phyloP scores from a whole-genome alignment of 2,329 filamentous ascomycete genomes.

The Colletotrichum truncatum region DNA sequence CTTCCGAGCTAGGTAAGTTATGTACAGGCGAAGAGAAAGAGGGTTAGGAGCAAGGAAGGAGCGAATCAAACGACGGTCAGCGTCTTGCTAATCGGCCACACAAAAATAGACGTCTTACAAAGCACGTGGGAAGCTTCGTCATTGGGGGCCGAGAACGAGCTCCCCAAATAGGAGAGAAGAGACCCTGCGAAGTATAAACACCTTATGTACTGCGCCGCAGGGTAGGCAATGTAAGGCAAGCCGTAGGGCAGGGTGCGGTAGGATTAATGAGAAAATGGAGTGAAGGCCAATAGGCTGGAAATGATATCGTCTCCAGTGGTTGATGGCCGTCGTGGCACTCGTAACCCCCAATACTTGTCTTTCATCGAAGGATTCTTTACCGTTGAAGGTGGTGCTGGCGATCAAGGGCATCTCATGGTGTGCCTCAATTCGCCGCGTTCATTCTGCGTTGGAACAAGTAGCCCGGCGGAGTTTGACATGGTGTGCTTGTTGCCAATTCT shows the following conservation, averaged over 20 bases:
- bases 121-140: slow-evolving; percentile 27
- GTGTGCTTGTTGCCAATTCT: no score
- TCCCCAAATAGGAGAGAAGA: neutral
- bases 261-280: neutral
- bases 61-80: neutral
- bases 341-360: no score
- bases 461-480: no score
- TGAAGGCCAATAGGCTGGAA: neutral
- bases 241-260: neutral
- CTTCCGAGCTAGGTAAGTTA: no score
- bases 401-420: no score
- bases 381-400: no score
- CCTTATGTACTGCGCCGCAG: neutral
- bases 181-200: neutral
- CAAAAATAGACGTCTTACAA: slow-evolving; percentile 30
- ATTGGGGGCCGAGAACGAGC: slow-evolving; percentile 24
- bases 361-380: no score
- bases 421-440: no score
- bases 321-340: no score
- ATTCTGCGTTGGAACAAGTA: no score
- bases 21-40: neutral
- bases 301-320: no score
- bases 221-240: neutral
- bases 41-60: neutral
- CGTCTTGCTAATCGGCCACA: slow-evolving; percentile 21